A percentile compares a stretch with the other conserved stretches of the same genome.
Evolutionary conservation across 257 asterid species (phyloP).

Genomic region (Nicotiana knightiana): DNA sequence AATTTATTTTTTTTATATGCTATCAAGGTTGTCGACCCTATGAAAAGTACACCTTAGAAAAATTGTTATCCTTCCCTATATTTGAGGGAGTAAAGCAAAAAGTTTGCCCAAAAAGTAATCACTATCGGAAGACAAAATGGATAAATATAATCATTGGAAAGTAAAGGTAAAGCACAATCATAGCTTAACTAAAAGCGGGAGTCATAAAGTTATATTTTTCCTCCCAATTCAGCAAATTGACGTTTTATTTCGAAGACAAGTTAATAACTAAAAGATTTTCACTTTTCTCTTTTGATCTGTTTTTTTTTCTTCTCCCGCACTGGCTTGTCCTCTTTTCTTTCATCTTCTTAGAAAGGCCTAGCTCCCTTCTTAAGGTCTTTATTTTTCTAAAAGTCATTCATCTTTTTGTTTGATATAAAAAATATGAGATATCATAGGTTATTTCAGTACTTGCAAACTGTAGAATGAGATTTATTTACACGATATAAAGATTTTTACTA

Average conservation of each 20-base stretch:
- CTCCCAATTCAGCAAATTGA: neutral
- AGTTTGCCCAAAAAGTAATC: no score
- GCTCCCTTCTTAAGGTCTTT: no score
- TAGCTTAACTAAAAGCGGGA: neutral
- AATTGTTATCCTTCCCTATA: no score
- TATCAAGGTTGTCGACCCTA: no score
- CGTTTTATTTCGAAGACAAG: neutral
- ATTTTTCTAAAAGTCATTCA: no score
- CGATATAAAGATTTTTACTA: no score
- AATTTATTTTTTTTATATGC: neutral
- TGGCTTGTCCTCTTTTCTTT: neutral
- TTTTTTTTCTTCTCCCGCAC: neutral
- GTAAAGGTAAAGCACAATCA: neutral
- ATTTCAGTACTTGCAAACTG: no score
- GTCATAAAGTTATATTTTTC: neutral
- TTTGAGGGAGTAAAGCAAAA: no score
- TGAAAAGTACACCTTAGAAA: no score
- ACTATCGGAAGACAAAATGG: neutral
- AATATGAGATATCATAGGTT: no score
- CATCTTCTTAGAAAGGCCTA: neutral
- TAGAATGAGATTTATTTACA: no score
- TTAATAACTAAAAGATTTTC: neutral
- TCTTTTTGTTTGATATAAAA: no score
- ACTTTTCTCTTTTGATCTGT: neutral
- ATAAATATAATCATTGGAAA: neutral